A percentile compares a stretch with the other conserved stretches of the same genome.
Conservation (phyloP, 2,329 filamentous ascomycete species). For the Fusarium sp. region DNA sequence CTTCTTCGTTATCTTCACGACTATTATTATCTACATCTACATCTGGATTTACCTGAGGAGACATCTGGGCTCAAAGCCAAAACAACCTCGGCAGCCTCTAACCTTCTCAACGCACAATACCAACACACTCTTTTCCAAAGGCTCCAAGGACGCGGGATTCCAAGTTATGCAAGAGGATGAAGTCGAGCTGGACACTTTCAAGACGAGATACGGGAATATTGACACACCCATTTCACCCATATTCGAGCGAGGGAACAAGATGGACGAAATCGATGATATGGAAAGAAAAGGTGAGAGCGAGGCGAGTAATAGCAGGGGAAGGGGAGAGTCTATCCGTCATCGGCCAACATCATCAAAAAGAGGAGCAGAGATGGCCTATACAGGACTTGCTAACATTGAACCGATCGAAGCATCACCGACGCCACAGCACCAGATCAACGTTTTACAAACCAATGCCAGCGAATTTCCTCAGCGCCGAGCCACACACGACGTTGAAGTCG, state of each 20-base stretch:
- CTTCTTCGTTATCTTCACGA: constrained; percentile 55
- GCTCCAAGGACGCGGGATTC: constrained; percentile 17
- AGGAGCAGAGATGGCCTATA: constrained; percentile 1
- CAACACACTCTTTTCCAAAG: constrained; percentile 9
- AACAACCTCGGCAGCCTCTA: not conserved
- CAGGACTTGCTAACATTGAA: constrained; percentile 23
- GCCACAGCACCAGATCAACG: not conserved
- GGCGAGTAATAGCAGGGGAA: not conserved
- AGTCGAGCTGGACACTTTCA: constrained; percentile 21
- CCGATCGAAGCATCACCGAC: not conserved
- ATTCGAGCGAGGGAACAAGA: constrained; percentile 7
- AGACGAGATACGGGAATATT: not conserved
- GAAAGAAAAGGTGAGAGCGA: constrained; percentile 18
- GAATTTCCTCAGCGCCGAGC: constrained; percentile 40
- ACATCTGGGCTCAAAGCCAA: constrained; percentile 7
- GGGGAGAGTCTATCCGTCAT: not conserved
- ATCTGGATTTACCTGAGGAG: constrained; percentile 48
- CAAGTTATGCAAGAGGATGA: constrained; percentile 25
- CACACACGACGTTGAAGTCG: constrained; percentile 29
- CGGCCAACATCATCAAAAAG: not conserved
- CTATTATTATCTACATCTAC: constrained; percentile 56
- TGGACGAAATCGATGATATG: constrained; percentile 9
- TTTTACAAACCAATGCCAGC: constrained; percentile 37
- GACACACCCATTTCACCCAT: constrained; percentile 1
- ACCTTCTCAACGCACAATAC: constrained; percentile 13